Conservation (phyloP, 2,329 filamentous ascomycete genomes). For the Trichoderma sp. region DNA sequence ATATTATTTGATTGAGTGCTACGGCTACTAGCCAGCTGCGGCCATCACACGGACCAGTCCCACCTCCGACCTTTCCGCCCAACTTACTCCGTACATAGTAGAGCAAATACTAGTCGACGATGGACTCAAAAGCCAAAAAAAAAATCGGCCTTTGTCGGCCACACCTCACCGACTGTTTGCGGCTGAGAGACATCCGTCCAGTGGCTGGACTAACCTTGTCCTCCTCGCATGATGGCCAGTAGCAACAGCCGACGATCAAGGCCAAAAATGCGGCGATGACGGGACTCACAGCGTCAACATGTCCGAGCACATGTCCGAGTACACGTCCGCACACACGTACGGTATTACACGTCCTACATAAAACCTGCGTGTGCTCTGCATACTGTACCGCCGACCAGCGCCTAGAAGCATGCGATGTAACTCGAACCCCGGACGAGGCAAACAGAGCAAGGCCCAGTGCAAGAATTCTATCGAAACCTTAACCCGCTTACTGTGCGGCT, state of each 20-base stretch:
- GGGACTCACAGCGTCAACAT: background rate
- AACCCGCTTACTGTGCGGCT: background rate
- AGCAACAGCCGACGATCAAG: conserved; percentile 6
- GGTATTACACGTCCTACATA: too few species aligned
- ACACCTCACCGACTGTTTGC: conserved; percentile 16
- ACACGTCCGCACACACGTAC: background rate
- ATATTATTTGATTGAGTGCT: background rate
- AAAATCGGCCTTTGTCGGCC: conserved; percentile 12
- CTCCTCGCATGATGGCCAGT: conserved; percentile 7
- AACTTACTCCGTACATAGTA: too few species aligned
- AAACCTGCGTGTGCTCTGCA: background rate
- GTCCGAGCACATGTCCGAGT: background rate
- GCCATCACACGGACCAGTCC: background rate
- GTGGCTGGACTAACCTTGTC: conserved; percentile 1
- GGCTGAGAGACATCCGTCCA: conserved; percentile 5
- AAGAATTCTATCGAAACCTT: conserved; percentile 5
- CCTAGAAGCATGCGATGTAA: background rate
- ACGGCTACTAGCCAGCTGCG: background rate
- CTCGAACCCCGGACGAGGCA: background rate
- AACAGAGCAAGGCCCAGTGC: background rate
- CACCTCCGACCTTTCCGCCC: conserved; percentile 4
- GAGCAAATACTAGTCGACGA: background rate
- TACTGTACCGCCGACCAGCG: background rate
- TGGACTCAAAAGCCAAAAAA: background rate
- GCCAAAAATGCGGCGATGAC: background rate